Evolutionary conservation across 2,329 filamentous ascomycete species (phyloP).

Genomic region (Orbilia oligospora): DNA sequence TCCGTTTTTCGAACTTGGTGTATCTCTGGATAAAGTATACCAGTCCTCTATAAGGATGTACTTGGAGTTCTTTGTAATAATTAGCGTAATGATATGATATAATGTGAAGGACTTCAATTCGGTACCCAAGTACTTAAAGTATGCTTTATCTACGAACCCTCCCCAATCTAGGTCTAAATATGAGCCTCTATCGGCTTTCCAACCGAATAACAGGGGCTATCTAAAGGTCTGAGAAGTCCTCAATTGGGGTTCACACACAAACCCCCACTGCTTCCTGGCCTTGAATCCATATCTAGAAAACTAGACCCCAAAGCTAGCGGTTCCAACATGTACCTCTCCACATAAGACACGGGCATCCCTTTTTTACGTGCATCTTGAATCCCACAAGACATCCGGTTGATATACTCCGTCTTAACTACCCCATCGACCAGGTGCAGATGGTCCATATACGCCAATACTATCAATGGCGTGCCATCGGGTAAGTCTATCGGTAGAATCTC

Average conservation of each 20-base stretch:
- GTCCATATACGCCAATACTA: slow-evolving; percentile 62
- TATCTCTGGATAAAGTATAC: slow-evolving; percentile 12
- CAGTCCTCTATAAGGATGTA: neutral
- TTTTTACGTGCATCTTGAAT: slow-evolving; percentile 57
- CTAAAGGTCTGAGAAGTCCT: neutral
- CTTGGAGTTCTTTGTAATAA: slow-evolving; percentile 28
- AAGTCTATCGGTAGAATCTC: slow-evolving; percentile 68
- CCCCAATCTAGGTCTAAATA: too few species aligned
- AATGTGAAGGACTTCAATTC: neutral
- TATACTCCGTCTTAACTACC: slow-evolving; percentile 58
- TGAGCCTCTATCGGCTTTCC: too few species aligned
- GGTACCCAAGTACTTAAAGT: too few species aligned
- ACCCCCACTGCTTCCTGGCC: slow-evolving; percentile 16
- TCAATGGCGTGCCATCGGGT: slow-evolving; percentile 26
- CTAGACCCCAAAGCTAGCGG: slow-evolving; percentile 25
- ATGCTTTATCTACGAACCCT: too few species aligned
- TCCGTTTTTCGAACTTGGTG: neutral
- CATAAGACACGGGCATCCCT: slow-evolving; percentile 60
- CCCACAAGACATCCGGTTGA: slow-evolving; percentile 59
- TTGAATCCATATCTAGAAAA: too few species aligned
- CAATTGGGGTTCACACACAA: neutral
- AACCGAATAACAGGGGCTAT: neutral
- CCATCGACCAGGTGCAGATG: slow-evolving; percentile 51
- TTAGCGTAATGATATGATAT: slow-evolving; percentile 39
- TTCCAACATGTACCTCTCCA: slow-evolving; percentile 59